These are phyloP conservation scores for Metschnikowia anglica DNA, from an alignment of 805 yeast species.

Conservation along the genomic window DNA sequence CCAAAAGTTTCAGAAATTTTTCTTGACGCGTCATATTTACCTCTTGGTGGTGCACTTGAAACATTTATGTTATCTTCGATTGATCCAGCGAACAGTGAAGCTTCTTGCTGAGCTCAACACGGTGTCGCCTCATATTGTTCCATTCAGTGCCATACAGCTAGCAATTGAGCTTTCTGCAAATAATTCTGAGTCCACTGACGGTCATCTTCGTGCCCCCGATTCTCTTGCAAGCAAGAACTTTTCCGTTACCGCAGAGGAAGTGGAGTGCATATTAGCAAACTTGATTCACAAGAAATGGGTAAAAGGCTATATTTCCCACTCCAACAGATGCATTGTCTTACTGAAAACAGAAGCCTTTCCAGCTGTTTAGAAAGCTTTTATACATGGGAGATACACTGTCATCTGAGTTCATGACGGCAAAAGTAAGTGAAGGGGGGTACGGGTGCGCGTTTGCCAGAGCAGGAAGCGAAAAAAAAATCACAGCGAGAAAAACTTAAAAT, in stretches of 20 bases:
- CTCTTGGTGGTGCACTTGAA: slow-evolving; percentile 55
- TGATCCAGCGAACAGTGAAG: slow-evolving; percentile 43
- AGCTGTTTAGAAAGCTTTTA: background rate
- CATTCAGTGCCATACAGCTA: slow-evolving; percentile 42
- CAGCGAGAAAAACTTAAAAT: background rate
- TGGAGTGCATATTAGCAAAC: slow-evolving; percentile 69
- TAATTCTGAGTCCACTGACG: background rate
- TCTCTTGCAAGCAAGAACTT: slow-evolving; percentile 5
- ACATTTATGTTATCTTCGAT: slow-evolving; percentile 48
- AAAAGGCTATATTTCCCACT: slow-evolving; percentile 82
- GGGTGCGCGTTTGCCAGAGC: slow-evolving; percentile 11
- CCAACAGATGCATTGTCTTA: slow-evolving; percentile 68
- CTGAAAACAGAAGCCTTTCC: slow-evolving; percentile 79
- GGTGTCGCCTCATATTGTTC: slow-evolving; percentile 34
- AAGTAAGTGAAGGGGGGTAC: slow-evolving; percentile 12
- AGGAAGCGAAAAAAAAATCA: slow-evolving; percentile 6
- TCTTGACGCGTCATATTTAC: slow-evolving; percentile 61
- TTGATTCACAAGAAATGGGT: slow-evolving; percentile 58
- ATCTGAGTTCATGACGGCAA: background rate
- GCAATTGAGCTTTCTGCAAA: slow-evolving; percentile 36
- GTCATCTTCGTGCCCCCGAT: slow-evolving; percentile 1
- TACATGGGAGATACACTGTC: slow-evolving; percentile 1
- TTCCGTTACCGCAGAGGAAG: slow-evolving; percentile 43
- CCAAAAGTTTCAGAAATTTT: slow-evolving; percentile 43
- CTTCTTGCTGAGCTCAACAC: slow-evolving; percentile 24